Conservation (phyloP, 1,284 basidiomycete species). For the Amylostereum chailletii region DNA sequence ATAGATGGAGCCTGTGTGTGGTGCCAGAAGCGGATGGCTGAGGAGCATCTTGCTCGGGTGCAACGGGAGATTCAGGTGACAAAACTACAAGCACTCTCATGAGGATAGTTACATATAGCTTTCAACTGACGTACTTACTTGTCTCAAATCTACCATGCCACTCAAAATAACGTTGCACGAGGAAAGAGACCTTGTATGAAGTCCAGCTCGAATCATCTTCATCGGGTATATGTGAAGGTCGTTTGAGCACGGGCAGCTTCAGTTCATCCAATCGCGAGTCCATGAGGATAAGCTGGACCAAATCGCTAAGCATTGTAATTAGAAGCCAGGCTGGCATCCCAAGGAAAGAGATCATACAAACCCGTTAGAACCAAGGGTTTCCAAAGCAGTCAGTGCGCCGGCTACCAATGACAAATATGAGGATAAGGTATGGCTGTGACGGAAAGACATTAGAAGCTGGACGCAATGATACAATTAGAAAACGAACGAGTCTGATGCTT, state of each 20-base stretch:
- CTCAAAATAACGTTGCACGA: constrained; percentile 17
- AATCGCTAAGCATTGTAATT: constrained; percentile 12
- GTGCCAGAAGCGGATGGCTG: not conserved
- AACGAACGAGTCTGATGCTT: constrained; percentile 19
- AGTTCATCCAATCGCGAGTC: constrained; percentile 50
- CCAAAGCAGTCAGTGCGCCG: constrained; percentile 29
- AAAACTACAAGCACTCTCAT: not conserved
- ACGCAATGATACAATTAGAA: not conserved
- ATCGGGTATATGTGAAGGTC: constrained; percentile 14
- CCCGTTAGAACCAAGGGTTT: constrained; percentile 21
- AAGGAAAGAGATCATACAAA: constrained; percentile 11
- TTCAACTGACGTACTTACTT: constrained; percentile 9
- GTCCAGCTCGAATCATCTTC: constrained; percentile 2
- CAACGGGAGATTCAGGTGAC: not conserved
- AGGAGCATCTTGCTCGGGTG: not conserved
- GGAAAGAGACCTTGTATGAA: constrained; percentile 7
- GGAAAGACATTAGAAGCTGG: not conserved
- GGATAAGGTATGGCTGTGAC: constrained; percentile 26
- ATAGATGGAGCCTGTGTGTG: constrained; percentile 1
- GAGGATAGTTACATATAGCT: not conserved
- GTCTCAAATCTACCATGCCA: constrained; percentile 16
- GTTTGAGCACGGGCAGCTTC: constrained; percentile 43
- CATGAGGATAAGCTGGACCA: constrained; percentile 49
- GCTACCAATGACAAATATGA: constrained; percentile 41
- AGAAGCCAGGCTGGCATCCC: not conserved